Percentiles rank a stretch among this genome's conserved stretches.
phyloP scores from a whole-genome alignment of 108 stramenopile species.

The Nitzschia sp. region DNA sequence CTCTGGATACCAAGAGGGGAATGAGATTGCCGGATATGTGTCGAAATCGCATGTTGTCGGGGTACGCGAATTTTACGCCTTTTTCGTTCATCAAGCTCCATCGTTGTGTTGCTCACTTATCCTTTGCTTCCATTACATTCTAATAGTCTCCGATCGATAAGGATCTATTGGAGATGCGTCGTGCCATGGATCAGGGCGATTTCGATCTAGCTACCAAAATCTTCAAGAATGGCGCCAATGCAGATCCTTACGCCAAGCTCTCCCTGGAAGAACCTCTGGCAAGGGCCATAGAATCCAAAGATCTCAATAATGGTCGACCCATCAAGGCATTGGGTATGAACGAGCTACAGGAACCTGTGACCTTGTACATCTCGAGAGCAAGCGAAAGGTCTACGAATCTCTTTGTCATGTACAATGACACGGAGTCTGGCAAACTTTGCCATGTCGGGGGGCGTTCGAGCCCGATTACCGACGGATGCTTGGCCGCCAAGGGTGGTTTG shows the following conservation, averaged over 20 bases:
- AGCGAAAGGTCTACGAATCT: neutral
- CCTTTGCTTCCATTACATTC: neutral
- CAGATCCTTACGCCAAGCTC: conserved; percentile 4
- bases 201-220: neutral
- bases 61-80: conserved; percentile 6
- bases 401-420: conserved; percentile 19
- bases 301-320: neutral
- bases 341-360: neutral
- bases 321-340: conserved; percentile 4
- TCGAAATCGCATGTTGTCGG: conserved; percentile 10
- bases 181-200: conserved; percentile 1
- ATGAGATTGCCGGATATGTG: conserved; percentile 13
- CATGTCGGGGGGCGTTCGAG: neutral
- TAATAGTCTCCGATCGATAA: conserved; percentile 8
- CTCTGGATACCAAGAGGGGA: neutral
- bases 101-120: neutral
- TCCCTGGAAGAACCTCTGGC: neutral
- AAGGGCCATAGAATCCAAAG: neutral
- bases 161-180: conserved; percentile 6
- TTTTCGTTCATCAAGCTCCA: neutral
- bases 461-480: conserved; percentile 5
- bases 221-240: neutral
- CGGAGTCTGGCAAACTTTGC: neutral
- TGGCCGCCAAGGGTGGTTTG: conserved; percentile 10
- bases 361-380: neutral